A percentile compares a stretch with the other conserved stretches of the same genome.
These are phyloP conservation scores for Lasiosphaeris hirsuta DNA, from an alignment of 495 filamentous ascomycete genomes.

Conservation along the genomic window DNA sequence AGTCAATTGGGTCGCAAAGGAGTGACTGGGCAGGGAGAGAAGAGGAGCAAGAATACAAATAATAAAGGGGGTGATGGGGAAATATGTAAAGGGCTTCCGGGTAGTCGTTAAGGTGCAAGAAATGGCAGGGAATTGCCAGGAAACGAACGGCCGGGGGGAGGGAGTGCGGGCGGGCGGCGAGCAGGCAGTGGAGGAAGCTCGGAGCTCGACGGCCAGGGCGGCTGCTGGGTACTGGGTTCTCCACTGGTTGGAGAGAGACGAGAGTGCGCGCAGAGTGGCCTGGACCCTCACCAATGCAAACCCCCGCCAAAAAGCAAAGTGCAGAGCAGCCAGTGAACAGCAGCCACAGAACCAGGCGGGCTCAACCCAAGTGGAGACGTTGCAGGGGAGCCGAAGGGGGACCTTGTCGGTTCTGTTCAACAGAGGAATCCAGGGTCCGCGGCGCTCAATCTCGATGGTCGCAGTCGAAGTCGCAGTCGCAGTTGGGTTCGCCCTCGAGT, in stretches of 20 bases:
- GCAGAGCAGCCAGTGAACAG: conserved; percentile 20
- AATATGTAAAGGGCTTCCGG: conserved; percentile 24
- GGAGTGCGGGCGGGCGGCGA: no score
- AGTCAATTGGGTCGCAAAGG: conserved; percentile 30
- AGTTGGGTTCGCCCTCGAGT: conserved; percentile 2
- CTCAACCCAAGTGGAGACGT: conserved; percentile 17
- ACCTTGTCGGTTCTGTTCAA: conserved; percentile 14
- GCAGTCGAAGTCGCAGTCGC: neutral
- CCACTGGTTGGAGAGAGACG: neutral
- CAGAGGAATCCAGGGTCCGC: conserved; percentile 21
- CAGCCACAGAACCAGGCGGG: conserved; percentile 17
- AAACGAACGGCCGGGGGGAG: conserved; percentile 2
- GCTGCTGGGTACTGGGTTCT: neutral
- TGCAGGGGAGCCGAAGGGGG: conserved; percentile 9
- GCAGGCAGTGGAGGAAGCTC: neutral
- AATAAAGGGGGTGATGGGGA: conserved; percentile 20
- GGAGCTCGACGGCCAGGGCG: neutral
- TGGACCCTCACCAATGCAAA: conserved; percentile 6
- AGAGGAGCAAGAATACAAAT: conserved; percentile 18
- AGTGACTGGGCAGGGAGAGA: conserved; percentile 32
- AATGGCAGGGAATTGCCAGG: neutral
- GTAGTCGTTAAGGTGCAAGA: neutral
- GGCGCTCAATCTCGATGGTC: conserved; percentile 11
- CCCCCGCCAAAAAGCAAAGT: conserved; percentile 16
- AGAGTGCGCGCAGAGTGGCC: conserved; percentile 1